Base-by-base conservation (phyloP, 176 grass and related monocot genomes). In the Zea mays region DNA sequence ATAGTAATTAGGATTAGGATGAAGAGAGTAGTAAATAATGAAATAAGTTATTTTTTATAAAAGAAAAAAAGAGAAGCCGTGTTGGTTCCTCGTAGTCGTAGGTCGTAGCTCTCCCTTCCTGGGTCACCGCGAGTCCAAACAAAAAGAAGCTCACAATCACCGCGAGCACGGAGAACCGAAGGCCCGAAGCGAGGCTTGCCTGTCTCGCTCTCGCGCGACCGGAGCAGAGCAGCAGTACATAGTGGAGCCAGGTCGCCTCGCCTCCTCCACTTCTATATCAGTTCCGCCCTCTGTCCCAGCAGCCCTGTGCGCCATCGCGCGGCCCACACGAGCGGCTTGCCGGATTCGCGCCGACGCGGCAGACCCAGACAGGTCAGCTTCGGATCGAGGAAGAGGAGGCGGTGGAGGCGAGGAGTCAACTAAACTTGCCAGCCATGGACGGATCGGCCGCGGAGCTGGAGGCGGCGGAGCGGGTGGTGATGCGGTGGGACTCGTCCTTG, bases 381-480 rank as follows among this genome's bases (percentile, higher is more conserved):
- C 76, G 67, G 75, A 38, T 69, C 82, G 40, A 46, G 20, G 3
- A 27, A 46, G 10, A 49, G 5, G 69, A 48, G 11, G 13, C 51
- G 71, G 43, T 60, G 76, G 35, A 73, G 79, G 8, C 57, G 80
- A 68, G 71, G 82, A 85, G 81, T 75, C 58, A 89, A 85, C 72
- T 85, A 76, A 44, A 0, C 72, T 1, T 5, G 58, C 45, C 79
- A 67, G 64, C 82, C 55, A 93, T 90, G 86, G 85, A 87, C 13
- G 91, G 85, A 82, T 89, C 86, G 57, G 49, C 36, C 35, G 76
- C 65, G 12, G 89, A 88, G 83, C 80, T 86, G 89, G 89, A 85
- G 80, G 76, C 85, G 74, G 89, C 84, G 43, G 85, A 91, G 76
- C 80, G 71, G 66, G 60, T 83, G 66, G 85, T 84, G 48, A 82